Conservation (phyloP, 768 basidiomycete genomes). For the Collybia sordida region DNA sequence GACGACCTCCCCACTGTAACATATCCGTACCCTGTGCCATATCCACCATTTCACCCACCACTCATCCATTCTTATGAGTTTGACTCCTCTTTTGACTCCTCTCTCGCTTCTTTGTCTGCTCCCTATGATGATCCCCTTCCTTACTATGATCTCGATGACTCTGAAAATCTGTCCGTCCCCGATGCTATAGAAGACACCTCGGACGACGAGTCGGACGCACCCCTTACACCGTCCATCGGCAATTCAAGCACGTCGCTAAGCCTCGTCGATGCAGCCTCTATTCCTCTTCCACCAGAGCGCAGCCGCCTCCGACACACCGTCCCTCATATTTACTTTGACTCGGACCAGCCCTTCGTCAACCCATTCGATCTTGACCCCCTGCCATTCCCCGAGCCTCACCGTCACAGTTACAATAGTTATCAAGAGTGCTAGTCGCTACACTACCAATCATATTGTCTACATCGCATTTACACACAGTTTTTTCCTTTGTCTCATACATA, state of each 20-base stretch:
- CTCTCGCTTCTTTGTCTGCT: slow-evolving; percentile 43
- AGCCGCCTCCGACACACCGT: slow-evolving; percentile 45
- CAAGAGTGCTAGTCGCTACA: slow-evolving; percentile 60
- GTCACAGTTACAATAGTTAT: slow-evolving; percentile 54
- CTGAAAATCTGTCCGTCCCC: slow-evolving; percentile 69
- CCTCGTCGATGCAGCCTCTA: slow-evolving; percentile 49
- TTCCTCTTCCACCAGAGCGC: slow-evolving; percentile 50
- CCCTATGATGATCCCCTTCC: slow-evolving; percentile 59
- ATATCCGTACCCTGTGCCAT: slow-evolving; percentile 63
- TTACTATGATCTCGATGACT: slow-evolving; percentile 60
- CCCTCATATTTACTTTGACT: slow-evolving; percentile 62
- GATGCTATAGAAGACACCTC: slow-evolving; percentile 84
- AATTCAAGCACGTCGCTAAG: slow-evolving; percentile 57
- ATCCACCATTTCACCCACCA: slow-evolving; percentile 60
- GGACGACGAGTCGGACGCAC: slow-evolving; percentile 80
- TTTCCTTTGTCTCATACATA: slow-evolving; percentile 15
- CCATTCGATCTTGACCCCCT: slow-evolving; percentile 71
- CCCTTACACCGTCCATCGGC: slow-evolving; percentile 59
- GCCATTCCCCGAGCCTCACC: slow-evolving; percentile 58
- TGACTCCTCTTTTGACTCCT: slow-evolving; percentile 43
- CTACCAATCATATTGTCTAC: slow-evolving; percentile 26
- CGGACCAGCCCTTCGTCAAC: slow-evolving; percentile 60
- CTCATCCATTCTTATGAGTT: slow-evolving; percentile 53
- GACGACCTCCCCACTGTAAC: slow-evolving; percentile 64
- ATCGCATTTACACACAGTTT: slow-evolving; percentile 16